phyloP scores from a whole-genome alignment of 2,329 filamentous ascomycete genomes.

The Verticillium tricorpus region DNA sequence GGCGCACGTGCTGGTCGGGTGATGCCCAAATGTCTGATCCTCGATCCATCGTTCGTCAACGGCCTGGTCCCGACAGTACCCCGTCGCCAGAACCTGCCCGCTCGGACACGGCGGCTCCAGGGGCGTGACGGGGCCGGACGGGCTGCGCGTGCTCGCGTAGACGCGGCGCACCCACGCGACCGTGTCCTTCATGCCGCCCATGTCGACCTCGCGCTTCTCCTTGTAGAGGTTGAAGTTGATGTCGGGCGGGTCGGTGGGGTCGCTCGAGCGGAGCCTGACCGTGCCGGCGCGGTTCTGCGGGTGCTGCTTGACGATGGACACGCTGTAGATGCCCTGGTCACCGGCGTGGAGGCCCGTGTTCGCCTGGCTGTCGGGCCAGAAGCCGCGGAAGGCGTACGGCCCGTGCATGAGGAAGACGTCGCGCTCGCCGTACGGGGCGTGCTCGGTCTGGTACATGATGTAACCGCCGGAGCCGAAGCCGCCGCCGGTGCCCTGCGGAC shows the following conservation, averaged over 20 bases:
- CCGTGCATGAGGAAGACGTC: constrained; percentile 1
- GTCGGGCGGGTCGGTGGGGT: constrained; percentile 55
- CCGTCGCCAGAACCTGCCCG: constrained; percentile 11
- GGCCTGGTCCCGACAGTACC: constrained; percentile 29
- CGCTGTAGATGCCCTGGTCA: constrained; percentile 32
- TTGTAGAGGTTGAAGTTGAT: constrained; percentile 55
- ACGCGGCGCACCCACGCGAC: constrained; percentile 26
- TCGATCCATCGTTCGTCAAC: constrained; percentile 31
- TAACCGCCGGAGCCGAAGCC: constrained; percentile 3
- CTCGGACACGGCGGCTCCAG: constrained; percentile 15
- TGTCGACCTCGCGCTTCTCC: constrained; percentile 25
- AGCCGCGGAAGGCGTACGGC: constrained; percentile 47
- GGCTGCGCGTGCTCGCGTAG: constrained; percentile 12
- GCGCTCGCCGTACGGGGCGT: not conserved
- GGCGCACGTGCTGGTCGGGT: constrained; percentile 47
- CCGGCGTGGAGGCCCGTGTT: constrained; percentile 27
- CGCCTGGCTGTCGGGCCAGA: constrained; percentile 45
- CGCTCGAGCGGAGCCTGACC: constrained; percentile 48
- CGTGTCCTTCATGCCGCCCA: constrained; percentile 42
- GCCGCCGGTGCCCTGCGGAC: constrained; percentile 10
- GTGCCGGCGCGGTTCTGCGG: constrained; percentile 43
- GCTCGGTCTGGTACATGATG: constrained; percentile 7
- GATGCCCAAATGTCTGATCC: constrained; percentile 48
- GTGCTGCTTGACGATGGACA: constrained; percentile 31
- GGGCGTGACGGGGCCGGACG: constrained; percentile 14